Evolutionary conservation across 371 early-diverging fungal species (phyloP).

Genomic region (Chytridium lagenaria): DNA sequence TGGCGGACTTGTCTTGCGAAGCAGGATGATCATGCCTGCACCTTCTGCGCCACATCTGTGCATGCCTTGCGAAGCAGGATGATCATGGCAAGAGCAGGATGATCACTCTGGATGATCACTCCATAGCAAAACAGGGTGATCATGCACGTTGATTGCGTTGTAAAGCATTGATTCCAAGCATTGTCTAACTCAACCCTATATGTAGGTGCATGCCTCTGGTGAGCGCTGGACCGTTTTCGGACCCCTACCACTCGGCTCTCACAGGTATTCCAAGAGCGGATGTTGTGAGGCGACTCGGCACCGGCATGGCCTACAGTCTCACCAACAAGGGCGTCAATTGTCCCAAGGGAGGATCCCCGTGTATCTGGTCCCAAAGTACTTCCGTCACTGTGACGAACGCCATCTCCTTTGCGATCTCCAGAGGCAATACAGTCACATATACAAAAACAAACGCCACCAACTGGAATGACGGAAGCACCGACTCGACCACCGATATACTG

Average conservation of each 20-base stretch:
- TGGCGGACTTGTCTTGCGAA: no score
- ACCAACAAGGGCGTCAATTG: constrained; percentile 8
- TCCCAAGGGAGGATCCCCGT: neutral
- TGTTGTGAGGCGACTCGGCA: neutral
- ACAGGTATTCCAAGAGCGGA: neutral
- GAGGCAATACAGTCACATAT: neutral
- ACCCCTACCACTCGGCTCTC: constrained; percentile 5
- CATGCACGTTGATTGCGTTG: no score
- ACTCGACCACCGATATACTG: neutral
- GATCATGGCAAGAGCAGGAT: no score
- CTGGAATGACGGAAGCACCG: constrained; percentile 2
- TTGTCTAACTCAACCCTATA: no score
- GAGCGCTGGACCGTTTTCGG: neutral
- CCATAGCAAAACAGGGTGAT: no score
- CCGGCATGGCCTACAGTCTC: neutral
- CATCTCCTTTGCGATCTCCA: neutral
- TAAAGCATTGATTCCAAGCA: no score
- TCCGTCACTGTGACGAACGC: neutral
- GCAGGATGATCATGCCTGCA: no score
- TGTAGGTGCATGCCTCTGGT: constrained; percentile 8
- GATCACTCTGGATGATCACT: no score
- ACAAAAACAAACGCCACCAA: constrained; percentile 1
- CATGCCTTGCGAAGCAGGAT: no score
- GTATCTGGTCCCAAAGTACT: neutral
- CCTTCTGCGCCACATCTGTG: no score